Evolutionary conservation across 805 yeast species (phyloP), one percentile per base, ranked within the genome.

Genomic region (Pichia californica): DNA sequence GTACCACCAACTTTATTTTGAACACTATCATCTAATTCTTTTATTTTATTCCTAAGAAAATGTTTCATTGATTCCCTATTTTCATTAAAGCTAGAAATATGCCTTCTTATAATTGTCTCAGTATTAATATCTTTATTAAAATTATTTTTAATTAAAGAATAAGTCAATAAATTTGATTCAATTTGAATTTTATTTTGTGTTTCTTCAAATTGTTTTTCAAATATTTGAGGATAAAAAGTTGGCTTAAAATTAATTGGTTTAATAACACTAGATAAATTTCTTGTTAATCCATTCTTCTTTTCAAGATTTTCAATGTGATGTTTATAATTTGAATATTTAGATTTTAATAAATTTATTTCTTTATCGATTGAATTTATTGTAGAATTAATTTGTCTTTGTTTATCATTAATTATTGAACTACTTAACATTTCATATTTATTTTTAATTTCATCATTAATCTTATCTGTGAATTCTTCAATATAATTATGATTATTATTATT

Each of bases 51-150:
- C 9, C 21, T 20, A 21, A 44, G 6, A 21, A 26, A 30, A 7
- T n/a, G 15, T 28, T 38, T 39, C 15, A 40, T 21, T 23, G 42
- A 36, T 25, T 36, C 20, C 20, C 47, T 44, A 18, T 44, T 44
- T 31, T 44, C 47, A 16, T 16, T 36, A 13, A 42, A 36, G 16
- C 37, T 26, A 14, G 30, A 20, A 18, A 38, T 21, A 25, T 31
- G 29, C 10, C 38, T 13, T 16, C 30, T 20, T 6, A 23, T n/a
- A 1, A 38, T 43, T 7, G 19, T 29, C 14, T 30, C 29, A 16
- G 23, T 18, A 26, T 43, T 43, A 4, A 25, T 18, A 5, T 14
- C n/a, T 25, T 18, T 30, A 11, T 20, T 31, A 14, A 21, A n/a
- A 7, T 27, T 13, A 18, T 29, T 19, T 19, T 29, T 25, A 9